Evolutionary conservation across 1,139 yeast species (phyloP), one percentile per base, ranked within the genome.

Genomic region (Yamadazyma conglobata): DNA sequence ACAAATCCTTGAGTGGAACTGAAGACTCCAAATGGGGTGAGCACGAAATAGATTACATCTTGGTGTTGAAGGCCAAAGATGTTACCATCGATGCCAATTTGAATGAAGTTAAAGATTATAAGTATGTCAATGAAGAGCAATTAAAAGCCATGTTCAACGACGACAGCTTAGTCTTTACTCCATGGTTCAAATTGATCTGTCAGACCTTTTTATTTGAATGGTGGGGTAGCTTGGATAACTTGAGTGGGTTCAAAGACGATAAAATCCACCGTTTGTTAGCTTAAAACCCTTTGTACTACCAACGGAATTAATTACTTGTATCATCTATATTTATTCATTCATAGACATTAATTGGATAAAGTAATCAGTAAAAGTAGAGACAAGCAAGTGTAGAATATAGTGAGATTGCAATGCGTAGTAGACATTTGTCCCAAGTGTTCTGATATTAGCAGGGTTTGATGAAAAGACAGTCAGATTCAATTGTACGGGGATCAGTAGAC

Each of bases 131-230:
- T 24, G 75, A 73, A 19, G 62, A 63, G 1, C 81, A 84, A 44
- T 70, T 93, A 47, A 73, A 78, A 50, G 65, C 56, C 10, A 86
- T 93, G 96, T 86, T 91, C 55, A 50, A 70, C 19, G 87, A 88
- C 51, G 48, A 62, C 11, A 40, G 49, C 10, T 66, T 83, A 42
- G 71, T 75, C 12, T 93, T 91, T 59, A 91, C 99, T 5, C 98
- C 98, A 8, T 91, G 99, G 99, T 91, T 91, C 68, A 88, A 87
- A 60, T 75, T 91, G 44, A 91, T 91, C 47, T 93, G 98, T 56
- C 88, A 91, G 52, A 78, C 85, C 30, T 86, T 86, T 52, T 68
- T 91, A 51, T 91, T 85, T 65, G 71, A 84, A 44, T 91, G 99
- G 99, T 91, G 99, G 99, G 72, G 70, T 29, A 71, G 77, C 41